These are phyloP conservation scores for Colletotrichum abscissum DNA, from an alignment of 2,329 filamentous ascomycete species.

Conservation along the genomic window DNA sequence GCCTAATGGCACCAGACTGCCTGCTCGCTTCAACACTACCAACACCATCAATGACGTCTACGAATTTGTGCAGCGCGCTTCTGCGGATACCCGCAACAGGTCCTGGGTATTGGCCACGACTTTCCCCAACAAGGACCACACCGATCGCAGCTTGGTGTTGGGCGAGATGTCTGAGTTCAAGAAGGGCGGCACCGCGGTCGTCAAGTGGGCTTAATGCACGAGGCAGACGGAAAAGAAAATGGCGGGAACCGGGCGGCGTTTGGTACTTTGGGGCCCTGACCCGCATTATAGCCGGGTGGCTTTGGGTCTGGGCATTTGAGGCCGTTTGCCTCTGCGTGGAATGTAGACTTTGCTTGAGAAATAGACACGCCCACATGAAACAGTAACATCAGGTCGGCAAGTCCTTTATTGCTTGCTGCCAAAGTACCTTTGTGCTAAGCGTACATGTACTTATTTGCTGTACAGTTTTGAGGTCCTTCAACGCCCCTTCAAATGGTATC, in stretches of 20 bases:
- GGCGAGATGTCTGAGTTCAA: constrained; percentile 74
- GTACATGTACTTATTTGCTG: background rate
- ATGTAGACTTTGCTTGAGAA: constrained; percentile 30
- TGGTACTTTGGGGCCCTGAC: constrained; percentile 12
- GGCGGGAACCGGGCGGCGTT: constrained; percentile 28
- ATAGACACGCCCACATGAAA: constrained; percentile 20
- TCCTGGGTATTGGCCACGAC: constrained; percentile 83
- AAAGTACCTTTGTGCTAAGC: background rate
- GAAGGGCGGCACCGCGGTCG: constrained; percentile 72
- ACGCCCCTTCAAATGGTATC: constrained; percentile 34
- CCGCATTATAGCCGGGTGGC: background rate
- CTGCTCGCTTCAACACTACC: constrained; percentile 84
- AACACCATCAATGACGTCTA: constrained; percentile 85
- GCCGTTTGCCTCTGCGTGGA: constrained; percentile 23
- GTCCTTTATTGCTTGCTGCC: background rate
- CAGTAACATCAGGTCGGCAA: background rate
- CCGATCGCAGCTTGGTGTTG: constrained; percentile 70
- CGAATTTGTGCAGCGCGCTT: constrained; percentile 76
- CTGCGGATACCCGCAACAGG: constrained; percentile 65
- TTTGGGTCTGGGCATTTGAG: constrained; percentile 11
- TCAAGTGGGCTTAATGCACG: constrained; percentile 62
- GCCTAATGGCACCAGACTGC: constrained; percentile 79
- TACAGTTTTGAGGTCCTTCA: constrained; percentile 7
- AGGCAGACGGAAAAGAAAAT: background rate
- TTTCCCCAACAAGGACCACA: constrained; percentile 85